These are phyloP conservation scores for Lunasporangiospora selenospora DNA, from an alignment of 192 early-diverging fungal species.

Conservation along the genomic window DNA sequence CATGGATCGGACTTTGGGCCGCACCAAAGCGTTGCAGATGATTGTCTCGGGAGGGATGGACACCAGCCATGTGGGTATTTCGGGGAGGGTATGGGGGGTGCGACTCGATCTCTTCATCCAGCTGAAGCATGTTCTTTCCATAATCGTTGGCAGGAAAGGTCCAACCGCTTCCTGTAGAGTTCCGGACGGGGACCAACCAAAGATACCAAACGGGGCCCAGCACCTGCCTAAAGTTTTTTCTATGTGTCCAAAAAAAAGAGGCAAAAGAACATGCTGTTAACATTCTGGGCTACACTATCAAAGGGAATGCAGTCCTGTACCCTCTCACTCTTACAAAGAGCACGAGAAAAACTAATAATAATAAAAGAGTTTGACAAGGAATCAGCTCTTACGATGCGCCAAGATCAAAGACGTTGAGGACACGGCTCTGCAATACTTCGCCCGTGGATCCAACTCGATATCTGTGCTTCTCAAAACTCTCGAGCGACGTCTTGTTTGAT, in stretches of 20 bases:
- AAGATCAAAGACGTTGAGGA: conserved; percentile 51
- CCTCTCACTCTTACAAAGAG: too few species aligned
- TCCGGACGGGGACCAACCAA: conserved; percentile 62
- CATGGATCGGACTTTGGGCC: too few species aligned
- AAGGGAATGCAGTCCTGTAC: too few species aligned
- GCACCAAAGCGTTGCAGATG: too few species aligned
- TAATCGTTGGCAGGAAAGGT: conserved; percentile 57
- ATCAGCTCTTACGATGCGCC: conserved; percentile 30
- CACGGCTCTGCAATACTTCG: conserved; percentile 45
- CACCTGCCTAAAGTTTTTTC: conserved; percentile 62
- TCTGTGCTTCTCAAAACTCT: conserved; percentile 48
- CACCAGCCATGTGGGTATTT: too few species aligned
- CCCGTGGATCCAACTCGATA: conserved; percentile 34
- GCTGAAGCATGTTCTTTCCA: conserved; percentile 51
- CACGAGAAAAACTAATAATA: neutral
- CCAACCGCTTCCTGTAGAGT: conserved; percentile 60
- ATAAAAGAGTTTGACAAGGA: neutral
- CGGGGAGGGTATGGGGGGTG: neutral
- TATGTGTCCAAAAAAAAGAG: neutral
- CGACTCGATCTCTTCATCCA: conserved; percentile 23
- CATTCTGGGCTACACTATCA: too few species aligned
- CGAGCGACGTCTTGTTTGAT: conserved; percentile 48
- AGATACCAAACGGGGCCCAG: conserved; percentile 58
- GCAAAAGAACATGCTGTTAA: neutral
- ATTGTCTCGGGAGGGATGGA: too few species aligned